Percentiles rank a stretch among this genome's conserved stretches.
Conservation (phyloP, 805 yeast species). For the Metschnikowia continentalis region DNA sequence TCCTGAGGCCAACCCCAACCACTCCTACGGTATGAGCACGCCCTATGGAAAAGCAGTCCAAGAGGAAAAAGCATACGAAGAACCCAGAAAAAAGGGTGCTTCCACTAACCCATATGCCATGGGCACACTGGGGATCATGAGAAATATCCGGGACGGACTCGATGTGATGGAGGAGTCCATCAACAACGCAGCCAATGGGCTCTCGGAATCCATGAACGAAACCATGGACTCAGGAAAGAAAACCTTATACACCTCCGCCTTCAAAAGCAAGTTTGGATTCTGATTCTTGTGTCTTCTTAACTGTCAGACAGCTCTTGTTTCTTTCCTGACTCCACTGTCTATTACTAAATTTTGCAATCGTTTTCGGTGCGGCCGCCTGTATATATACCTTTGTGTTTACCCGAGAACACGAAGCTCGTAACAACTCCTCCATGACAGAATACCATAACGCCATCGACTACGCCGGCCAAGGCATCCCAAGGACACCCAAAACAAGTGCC, state of each 20-base stretch:
- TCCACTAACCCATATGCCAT: slow-evolving; percentile 32
- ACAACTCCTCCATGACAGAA: background rate
- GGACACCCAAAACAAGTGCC: background rate
- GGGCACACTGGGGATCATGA: slow-evolving; percentile 34
- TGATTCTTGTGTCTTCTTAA: slow-evolving; percentile 15
- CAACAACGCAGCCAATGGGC: slow-evolving; percentile 53
- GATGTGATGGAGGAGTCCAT: slow-evolving; percentile 52
- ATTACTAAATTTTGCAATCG: background rate
- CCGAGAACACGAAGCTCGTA: background rate
- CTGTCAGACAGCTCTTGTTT: background rate
- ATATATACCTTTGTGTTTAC: background rate
- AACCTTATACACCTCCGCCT: slow-evolving; percentile 46
- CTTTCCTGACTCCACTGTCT: background rate
- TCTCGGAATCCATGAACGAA: slow-evolving; percentile 52
- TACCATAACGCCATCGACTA: background rate
- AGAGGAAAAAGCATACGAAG: slow-evolving; percentile 32
- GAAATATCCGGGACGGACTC: slow-evolving; percentile 48
- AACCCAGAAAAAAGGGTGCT: slow-evolving; percentile 42
- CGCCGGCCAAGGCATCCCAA: background rate
- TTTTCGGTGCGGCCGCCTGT: slow-evolving; percentile 2
- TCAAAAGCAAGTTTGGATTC: slow-evolving; percentile 52
- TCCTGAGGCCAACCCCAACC: slow-evolving; percentile 40
- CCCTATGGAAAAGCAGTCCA: slow-evolving; percentile 7
- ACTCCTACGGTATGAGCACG: slow-evolving; percentile 26
- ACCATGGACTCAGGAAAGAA: slow-evolving; percentile 47